These are phyloP conservation scores for Serendipita sp. DNA, from an alignment of 768 basidiomycete genomes.

Conservation along the genomic window DNA sequence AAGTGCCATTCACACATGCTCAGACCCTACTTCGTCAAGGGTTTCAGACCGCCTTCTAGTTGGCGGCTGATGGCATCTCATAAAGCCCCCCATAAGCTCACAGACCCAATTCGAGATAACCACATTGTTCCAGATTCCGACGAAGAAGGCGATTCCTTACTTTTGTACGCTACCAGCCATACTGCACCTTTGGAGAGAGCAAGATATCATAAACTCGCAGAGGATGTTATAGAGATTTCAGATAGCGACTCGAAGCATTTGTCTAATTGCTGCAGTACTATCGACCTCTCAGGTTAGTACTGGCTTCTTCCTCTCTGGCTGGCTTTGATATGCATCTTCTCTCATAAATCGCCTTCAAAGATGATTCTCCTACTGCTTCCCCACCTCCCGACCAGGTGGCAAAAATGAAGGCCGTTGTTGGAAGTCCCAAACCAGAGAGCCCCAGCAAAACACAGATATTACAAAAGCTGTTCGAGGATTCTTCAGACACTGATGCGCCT, in stretches of 20 bases:
- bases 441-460: not conserved
- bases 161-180: not conserved
- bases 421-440: not conserved
- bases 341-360: not conserved
- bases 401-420: not conserved
- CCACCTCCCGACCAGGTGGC: not conserved
- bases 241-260: not conserved
- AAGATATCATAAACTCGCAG: not conserved
- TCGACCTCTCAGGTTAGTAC: not conserved
- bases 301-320: no score
- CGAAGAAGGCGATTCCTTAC: not conserved
- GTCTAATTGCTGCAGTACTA: not conserved
- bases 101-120: not conserved
- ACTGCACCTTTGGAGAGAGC: not conserved
- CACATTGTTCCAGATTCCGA: not conserved
- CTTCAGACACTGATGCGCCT: not conserved
- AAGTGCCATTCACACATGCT: no score
- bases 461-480: not conserved
- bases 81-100: no score
- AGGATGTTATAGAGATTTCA: constrained; percentile 1
- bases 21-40: no score
- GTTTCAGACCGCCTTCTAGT: no score
- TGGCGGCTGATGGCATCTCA: no score
- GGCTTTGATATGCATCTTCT: not conserved
- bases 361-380: not conserved